These are phyloP conservation scores for Hansfordia pulvinata DNA, from an alignment of 2,329 filamentous ascomycete species.

Conservation along the genomic window DNA sequence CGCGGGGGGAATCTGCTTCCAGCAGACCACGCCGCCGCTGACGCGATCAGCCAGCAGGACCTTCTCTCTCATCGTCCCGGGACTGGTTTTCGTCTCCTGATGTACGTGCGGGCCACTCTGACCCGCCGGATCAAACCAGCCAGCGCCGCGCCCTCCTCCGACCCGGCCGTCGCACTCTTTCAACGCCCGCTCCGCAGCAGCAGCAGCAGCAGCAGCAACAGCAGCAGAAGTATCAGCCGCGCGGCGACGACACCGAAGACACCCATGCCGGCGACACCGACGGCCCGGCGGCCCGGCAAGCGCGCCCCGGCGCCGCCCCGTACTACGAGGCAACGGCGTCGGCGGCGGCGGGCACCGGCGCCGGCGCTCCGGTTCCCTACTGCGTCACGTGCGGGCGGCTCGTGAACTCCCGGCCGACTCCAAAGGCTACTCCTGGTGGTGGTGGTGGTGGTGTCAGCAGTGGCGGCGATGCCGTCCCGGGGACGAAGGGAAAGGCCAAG, in stretches of 20 bases:
- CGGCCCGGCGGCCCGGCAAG: constrained; percentile 22
- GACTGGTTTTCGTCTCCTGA: no score
- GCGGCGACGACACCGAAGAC: neutral
- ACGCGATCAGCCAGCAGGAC: no score
- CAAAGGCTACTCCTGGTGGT: constrained; percentile 11
- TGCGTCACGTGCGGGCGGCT: constrained; percentile 43
- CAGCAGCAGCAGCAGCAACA: neutral
- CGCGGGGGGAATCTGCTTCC: no score
- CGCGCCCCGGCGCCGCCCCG: constrained; percentile 31
- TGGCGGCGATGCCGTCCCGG: neutral
- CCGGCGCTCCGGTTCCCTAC: constrained; percentile 39
- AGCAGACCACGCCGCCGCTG: no score
- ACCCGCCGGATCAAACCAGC: no score
- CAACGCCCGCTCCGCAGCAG: neutral
- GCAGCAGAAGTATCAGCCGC: neutral
- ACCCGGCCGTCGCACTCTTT: no score
- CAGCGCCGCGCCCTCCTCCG: no score
- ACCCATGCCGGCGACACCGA: no score
- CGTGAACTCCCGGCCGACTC: constrained; percentile 29
- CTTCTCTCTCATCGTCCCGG: no score
- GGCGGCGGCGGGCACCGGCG: no score
- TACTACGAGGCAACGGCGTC: constrained; percentile 32
- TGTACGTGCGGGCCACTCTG: no score
- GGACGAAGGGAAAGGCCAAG: no score
- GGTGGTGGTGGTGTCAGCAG: neutral